Base-by-base conservation (phyloP, 768 basidiomycete species). In the Pleurotus tuoliensis region DNA sequence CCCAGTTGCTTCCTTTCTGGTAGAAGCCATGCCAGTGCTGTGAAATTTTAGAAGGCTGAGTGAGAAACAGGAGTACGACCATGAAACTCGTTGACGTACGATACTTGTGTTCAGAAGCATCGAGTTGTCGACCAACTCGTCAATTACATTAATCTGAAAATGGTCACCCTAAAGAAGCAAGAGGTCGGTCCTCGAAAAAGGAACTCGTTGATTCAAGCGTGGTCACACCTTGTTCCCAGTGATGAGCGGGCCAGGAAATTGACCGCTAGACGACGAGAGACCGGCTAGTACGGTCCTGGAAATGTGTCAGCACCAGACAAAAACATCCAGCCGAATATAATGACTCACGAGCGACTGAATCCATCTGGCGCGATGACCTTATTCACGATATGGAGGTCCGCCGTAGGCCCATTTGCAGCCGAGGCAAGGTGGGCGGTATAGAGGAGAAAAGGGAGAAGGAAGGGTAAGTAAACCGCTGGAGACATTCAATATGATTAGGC, bases 81-180 rank as follows among this genome's bases (percentile, higher is more conserved):
- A 25, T n/a, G 13, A 20, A 37, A 46, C 72, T 45, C 30, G 30
- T 11, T 34, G 11, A 34, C 30, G 30, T 64, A 77, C 76, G 49
- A 78, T 66, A 7, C 75, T 75, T 5, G 76, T 78, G 20, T 66
- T 70, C n/a, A 65, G 67, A 39, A 73, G 59, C 73, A 74, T 74
- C 13, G 71, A 67, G 5, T 60, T 58, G 47, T 79, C 73, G 4
- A 63, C 68, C 49, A 81, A 63, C 8, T 67, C 34, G 57, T 80
- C 73, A 44, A 63, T 62, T 15, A 79, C 75, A 57, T 77, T 76
- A 50, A 81, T 64, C n/a, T 66, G 61, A 60, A 81, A 72, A 22
- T 60, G 67, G 43, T 72, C 66, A 15, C 77, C 76, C 73, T 77
- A 40, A 15, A 47, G 38, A 49, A 37, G 9, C 20, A 3, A 18